Evolutionary conservation across 75 land plant species (phyloP).

Genomic region (Gnetum montanum): DNA sequence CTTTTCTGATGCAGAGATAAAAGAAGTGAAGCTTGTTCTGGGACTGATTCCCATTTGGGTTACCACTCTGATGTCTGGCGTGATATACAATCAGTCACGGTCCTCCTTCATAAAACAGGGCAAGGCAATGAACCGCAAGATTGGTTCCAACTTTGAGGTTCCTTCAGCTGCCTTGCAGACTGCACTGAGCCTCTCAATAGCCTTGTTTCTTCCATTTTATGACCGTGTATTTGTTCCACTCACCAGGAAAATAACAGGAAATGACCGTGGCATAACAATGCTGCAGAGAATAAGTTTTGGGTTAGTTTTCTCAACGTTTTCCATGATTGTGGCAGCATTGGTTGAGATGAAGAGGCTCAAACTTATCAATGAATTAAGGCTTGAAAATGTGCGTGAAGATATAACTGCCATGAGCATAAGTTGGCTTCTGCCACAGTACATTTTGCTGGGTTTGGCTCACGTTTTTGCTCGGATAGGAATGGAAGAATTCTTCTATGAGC

Average conservation of each 20-base stretch:
- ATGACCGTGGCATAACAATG: conserved; percentile 38
- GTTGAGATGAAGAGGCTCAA: conserved; percentile 36
- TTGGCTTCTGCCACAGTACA: conserved; percentile 59
- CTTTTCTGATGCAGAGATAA: conserved; percentile 23
- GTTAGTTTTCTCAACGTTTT: conserved; percentile 21
- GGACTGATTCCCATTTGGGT: conserved; percentile 39
- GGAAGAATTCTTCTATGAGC: conserved; percentile 50
- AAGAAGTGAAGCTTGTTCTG: conserved; percentile 35
- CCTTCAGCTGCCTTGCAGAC: conserved; percentile 33
- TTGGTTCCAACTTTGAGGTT: conserved; percentile 8
- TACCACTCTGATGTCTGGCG: conserved; percentile 20
- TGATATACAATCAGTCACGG: conserved; percentile 22
- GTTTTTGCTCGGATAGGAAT: conserved; percentile 30
- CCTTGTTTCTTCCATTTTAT: conserved; percentile 34
- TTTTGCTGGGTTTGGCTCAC: conserved; percentile 25
- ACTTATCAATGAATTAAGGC: conserved; percentile 25
- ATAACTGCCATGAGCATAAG: conserved; percentile 48
- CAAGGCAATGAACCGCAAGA: conserved; percentile 23
- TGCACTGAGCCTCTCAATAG: conserved; percentile 14
- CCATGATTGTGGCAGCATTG: conserved; percentile 43
- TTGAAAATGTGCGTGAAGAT: conserved; percentile 17
- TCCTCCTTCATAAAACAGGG: conserved; percentile 37
- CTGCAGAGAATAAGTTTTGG: conserved; percentile 48
- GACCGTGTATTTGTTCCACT: conserved; percentile 39
- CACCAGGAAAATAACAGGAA: conserved; percentile 25